Conservation (phyloP, 2,329 filamentous ascomycete genomes). For the Pleoardoris graminearum region DNA sequence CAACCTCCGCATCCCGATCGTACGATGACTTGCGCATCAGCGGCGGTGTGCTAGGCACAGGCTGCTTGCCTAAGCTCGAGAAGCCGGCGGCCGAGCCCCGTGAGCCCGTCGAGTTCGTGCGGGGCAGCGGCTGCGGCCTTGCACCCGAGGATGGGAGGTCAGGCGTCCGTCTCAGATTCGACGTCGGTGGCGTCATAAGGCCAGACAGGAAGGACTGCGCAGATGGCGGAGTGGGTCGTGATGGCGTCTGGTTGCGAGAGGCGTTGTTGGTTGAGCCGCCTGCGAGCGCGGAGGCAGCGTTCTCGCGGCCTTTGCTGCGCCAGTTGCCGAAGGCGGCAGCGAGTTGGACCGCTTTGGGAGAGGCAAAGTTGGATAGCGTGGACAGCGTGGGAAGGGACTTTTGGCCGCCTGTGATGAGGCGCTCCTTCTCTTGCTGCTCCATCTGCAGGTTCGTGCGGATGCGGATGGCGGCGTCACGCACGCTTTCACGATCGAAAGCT, state of each 20-base stretch:
- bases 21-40: conserved; percentile 60
- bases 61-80: conserved; percentile 35
- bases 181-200: conserved; percentile 86
- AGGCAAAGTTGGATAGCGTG: conserved; percentile 74
- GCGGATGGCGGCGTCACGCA: conserved; percentile 89
- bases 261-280: conserved; percentile 31
- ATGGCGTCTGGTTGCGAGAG: conserved; percentile 41
- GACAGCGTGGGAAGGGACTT: conserved; percentile 73
- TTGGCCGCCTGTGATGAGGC: conserved; percentile 68
- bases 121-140: conserved; percentile 29
- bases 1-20: conserved; percentile 62
- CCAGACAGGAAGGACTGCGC: conserved; percentile 72
- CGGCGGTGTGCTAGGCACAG: conserved; percentile 54
- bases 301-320: conserved; percentile 71
- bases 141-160: conserved; percentile 45
- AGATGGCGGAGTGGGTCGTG: conserved; percentile 47
- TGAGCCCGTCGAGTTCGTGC: conserved; percentile 34
- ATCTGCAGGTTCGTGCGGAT: conserved; percentile 94
- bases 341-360: conserved; percentile 83
- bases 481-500: conserved; percentile 73
- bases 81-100: conserved; percentile 37
- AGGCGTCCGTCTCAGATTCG: conserved; percentile 67
- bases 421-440: conserved; percentile 94
- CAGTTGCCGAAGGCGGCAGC: conserved; percentile 98
- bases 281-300: conserved; percentile 52